Evolutionary conservation across 257 asterid genomes (phyloP), one percentile per base, ranked within the genome.

Genomic region (Anisodus tanguticus): DNA sequence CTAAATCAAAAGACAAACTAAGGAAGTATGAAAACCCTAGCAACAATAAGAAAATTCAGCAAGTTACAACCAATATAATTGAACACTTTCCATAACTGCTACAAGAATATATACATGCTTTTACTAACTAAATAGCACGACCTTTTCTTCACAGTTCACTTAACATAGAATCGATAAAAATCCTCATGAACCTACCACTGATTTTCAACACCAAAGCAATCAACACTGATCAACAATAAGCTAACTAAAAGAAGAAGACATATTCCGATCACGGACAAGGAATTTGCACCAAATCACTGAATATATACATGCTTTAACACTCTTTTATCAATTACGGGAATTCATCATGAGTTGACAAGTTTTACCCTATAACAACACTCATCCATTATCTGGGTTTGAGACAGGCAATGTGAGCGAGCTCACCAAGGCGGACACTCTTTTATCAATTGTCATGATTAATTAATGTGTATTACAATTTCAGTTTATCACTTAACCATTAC

Each of bases 231-330:
- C n/a, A 43, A 17, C 49, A 68, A 41, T 41, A 8, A n/a, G 55
- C 53, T 17, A 31, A 13, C 55, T 16, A 12, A 22, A 22, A 11
- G 9, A 63, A 26, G 41, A 26, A 26, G 71, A 71, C n/a, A 71
- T 4, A 4, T 45, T 71, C 79, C 9, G 43, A 43, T 43, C 17
- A 17, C 3, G 0, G 9, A 70, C n/a, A 6, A 72, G 59, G 1
- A 66, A 12, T 66, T 66, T 35, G 74, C 74, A 66, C 74, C 74
- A 66, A 66, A 66, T 5, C 74, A 66, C 49, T 66, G 74, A 66
- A 5, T 66, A 5, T 12, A 66, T 39, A 66, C 16, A 66, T 66
- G 72, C 8, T 66, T 62, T 5, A 31, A 66, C 41, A 35, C 1
- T 1, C 19, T 66, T 66, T 66, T 11, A 66, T 66, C 72, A 66